Conservation (phyloP, 2,329 filamentous ascomycete species). For the Cordyceps militaris region DNA sequence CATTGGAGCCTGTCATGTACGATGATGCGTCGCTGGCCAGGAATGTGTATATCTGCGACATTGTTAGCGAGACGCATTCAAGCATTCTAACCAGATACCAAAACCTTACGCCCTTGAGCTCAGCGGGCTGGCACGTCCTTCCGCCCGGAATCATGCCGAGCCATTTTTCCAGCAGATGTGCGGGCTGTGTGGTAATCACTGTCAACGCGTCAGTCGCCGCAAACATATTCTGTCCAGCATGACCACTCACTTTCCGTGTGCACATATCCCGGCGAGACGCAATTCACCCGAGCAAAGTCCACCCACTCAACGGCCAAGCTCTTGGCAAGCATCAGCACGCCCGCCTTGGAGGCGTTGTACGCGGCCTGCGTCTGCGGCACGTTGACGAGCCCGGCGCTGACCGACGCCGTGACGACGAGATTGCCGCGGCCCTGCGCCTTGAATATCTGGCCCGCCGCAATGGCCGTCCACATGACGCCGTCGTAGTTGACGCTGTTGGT, state of each 20-base stretch:
- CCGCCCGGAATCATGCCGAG: slow-evolving; percentile 16
- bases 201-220: too few relatives aligned
- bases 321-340: slow-evolving; percentile 44
- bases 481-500: slow-evolving; percentile 28
- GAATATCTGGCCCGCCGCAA: slow-evolving; percentile 37
- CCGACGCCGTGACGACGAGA: slow-evolving; percentile 45
- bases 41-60: slow-evolving; percentile 39
- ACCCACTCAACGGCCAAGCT: slow-evolving; percentile 56
- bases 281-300: slow-evolving; percentile 61
- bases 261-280: slow-evolving; percentile 65
- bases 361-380: slow-evolving; percentile 52
- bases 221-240: background rate
- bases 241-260: slow-evolving; percentile 43
- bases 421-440: slow-evolving; percentile 37
- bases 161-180: slow-evolving; percentile 16
- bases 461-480: slow-evolving; percentile 38
- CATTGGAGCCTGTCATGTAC: slow-evolving; percentile 41
- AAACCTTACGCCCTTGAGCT: slow-evolving; percentile 15
- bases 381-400: slow-evolving; percentile 44
- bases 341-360: slow-evolving; percentile 63
- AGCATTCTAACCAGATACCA: rapidly evolving
- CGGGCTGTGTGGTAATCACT: slow-evolving; percentile 16
- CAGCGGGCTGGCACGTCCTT: slow-evolving; percentile 14
- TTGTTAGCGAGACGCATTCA: background rate
- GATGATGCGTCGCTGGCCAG: slow-evolving; percentile 38